Evolutionary conservation across 306 rosid species (phyloP).

Genomic region (Dalbergia cultrata): DNA sequence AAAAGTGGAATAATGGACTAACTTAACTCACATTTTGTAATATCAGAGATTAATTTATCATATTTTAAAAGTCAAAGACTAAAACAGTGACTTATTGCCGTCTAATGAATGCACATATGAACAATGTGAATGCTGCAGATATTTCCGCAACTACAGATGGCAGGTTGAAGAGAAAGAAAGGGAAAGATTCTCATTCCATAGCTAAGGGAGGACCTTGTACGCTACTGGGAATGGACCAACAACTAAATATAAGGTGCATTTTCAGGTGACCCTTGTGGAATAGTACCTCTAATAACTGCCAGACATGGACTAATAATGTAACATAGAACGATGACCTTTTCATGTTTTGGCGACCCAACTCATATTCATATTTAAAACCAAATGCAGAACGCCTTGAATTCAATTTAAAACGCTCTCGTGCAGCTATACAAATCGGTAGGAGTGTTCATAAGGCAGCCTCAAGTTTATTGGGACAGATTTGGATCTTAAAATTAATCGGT

Average conservation of each 20-base stretch:
- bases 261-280: conserved; percentile 24
- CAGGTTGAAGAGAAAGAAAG: background rate
- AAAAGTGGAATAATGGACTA: no score
- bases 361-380: background rate
- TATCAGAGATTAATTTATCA: no score
- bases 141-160: background rate
- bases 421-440: no score
- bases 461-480: no score
- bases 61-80: no score
- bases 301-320: conserved; percentile 16
- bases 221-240: conserved; percentile 17
- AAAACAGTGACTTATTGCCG: background rate
- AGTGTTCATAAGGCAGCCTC: no score
- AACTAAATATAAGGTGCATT: background rate
- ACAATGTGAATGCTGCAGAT: background rate
- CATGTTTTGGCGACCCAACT: background rate
- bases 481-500: no score
- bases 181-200: background rate
- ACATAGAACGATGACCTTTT: background rate
- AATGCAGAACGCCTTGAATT: conserved; percentile 8
- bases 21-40: no score
- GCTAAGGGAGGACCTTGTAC: conserved; percentile 13
- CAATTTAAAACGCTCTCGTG: background rate
- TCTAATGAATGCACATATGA: conserved; percentile 11
- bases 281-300: background rate